Percentiles rank a stretch among this genome's conserved stretches.
Conservation (phyloP, 2,329 filamentous ascomycete genomes). For the Calonectria henricotiae region DNA sequence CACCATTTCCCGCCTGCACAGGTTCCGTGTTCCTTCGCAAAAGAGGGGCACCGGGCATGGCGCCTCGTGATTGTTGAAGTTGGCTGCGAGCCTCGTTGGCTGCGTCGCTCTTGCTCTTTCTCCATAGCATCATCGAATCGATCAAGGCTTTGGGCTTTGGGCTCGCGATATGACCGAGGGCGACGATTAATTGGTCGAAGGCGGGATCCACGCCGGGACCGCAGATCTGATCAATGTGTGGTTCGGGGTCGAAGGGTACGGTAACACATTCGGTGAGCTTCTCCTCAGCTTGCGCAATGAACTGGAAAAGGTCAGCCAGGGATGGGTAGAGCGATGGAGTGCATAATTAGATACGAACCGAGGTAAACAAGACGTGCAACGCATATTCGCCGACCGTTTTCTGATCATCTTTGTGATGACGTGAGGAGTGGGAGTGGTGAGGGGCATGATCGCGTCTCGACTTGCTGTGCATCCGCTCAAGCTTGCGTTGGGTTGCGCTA, state of each 20-base stretch:
- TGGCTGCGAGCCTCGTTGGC: conserved; percentile 79
- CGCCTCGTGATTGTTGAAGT: conserved; percentile 69
- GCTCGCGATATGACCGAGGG: conserved; percentile 93
- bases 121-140: conserved; percentile 98
- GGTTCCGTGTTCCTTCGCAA: conserved; percentile 85
- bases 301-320: conserved; percentile 65
- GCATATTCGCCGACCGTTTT: conserved; percentile 99
- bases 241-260: conserved; percentile 84
- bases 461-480: conserved; percentile 77
- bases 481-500: conserved; percentile 67
- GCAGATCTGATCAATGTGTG: conserved; percentile 90
- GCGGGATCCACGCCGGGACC: conserved; percentile 88
- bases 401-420: conserved; percentile 80
- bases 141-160: conserved; percentile 96
- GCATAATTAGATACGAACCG: conserved; percentile 68
- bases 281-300: conserved; percentile 96
- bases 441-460: conserved; percentile 81
- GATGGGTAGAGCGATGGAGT: neutral
- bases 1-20: conserved; percentile 62
- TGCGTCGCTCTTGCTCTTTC: conserved; percentile 94
- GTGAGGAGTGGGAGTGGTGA: conserved; percentile 83
- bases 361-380: conserved; percentile 95
- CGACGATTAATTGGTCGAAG: conserved; percentile 95
- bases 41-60: conserved; percentile 66
- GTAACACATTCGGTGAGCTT: conserved; percentile 93